phyloP scores from a whole-genome alignment of 129 eudicot species.

The Glebionis coronaria region DNA sequence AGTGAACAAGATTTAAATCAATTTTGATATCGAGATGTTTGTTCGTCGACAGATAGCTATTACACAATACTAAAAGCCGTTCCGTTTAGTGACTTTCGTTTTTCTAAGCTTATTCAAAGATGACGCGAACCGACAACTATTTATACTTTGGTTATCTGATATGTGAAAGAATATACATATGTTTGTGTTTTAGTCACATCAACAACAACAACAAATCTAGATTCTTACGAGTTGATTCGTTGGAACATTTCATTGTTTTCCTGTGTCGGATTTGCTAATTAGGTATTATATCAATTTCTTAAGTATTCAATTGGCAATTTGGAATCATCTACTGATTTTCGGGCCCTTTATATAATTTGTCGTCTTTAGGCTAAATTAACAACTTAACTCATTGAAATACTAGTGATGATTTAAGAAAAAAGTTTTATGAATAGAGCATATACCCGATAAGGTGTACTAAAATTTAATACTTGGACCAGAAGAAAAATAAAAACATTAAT shows the following conservation, averaged over 20 bases:
- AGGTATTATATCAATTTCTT: slow-evolving; percentile 1
- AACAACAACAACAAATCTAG: neutral
- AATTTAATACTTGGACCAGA: neutral
- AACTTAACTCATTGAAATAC: no score
- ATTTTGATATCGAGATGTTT: neutral
- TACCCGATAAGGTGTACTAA: neutral
- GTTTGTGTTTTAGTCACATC: neutral
- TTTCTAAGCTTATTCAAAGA: no score
- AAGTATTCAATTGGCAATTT: neutral
- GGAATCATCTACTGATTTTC: neutral
- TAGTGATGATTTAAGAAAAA: no score
- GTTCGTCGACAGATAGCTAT: no score
- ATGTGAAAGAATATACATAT: neutral
- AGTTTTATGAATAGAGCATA: no score
- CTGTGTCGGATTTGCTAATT: neutral
- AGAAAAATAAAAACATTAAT: neutral
- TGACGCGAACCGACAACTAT: no score
- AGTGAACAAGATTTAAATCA: neutral
- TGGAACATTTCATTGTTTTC: neutral
- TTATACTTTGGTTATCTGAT: no score
- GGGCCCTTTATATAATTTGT: neutral
- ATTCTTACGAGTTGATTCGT: neutral
- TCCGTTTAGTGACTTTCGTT: neutral
- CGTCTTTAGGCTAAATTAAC: neutral
- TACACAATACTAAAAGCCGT: no score